Percentiles rank a stretch among this genome's conserved stretches.
phyloP scores from a whole-genome alignment of 2,329 filamentous ascomycete species.

The Cladophialophora immunda region DNA sequence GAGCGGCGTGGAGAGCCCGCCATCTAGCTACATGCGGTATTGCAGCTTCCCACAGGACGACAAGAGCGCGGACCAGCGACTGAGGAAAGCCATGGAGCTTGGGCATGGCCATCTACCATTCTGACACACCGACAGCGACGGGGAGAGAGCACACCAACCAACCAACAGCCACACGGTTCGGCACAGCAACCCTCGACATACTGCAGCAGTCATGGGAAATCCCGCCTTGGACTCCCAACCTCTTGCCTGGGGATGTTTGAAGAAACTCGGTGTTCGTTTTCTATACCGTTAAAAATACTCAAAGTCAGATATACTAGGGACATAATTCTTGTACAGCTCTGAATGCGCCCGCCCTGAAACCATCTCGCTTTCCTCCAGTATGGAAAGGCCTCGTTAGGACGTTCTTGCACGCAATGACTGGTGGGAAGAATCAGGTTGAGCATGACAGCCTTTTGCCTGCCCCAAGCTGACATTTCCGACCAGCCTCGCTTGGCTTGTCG shows the following conservation, averaged over 20 bases:
- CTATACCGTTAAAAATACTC: background rate
- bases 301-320: constrained; percentile 8
- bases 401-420: background rate
- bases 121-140: too few species aligned
- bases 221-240: too few species aligned
- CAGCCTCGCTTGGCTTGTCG: background rate
- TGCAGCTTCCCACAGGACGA: too few species aligned
- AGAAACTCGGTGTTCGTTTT: background rate
- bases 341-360: background rate
- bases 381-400: background rate
- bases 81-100: too few species aligned
- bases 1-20: too few species aligned
- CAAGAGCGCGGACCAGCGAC: too few species aligned
- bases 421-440: background rate
- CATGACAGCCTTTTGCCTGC: background rate
- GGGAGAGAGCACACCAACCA: too few species aligned
- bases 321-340: constrained; percentile 1
- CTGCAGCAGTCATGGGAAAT: too few species aligned
- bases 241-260: background rate
- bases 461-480: background rate
- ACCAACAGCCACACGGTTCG: too few species aligned
- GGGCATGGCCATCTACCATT: too few species aligned
- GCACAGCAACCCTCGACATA: too few species aligned
- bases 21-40: too few species aligned
- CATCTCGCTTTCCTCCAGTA: background rate